Evolutionary conservation across 1,284 basidiomycete species (phyloP).

Genomic region (Boletus sp.): DNA sequence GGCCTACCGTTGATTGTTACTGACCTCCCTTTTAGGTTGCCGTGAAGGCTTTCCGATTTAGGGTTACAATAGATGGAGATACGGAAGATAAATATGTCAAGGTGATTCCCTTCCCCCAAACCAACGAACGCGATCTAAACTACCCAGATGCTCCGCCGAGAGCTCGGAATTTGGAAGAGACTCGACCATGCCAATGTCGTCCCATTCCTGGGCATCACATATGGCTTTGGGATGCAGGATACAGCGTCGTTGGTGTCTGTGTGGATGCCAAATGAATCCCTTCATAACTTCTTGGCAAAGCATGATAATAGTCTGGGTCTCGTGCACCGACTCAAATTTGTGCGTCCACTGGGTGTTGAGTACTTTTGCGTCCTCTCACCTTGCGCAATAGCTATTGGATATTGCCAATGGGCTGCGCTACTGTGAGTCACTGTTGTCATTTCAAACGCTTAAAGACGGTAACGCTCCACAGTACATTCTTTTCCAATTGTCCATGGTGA

Average conservation of each 20-base stretch:
- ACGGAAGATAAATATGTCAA: too few relatives aligned
- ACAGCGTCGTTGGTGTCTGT: conserved; percentile 10
- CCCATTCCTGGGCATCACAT: too few relatives aligned
- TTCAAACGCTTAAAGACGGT: not conserved
- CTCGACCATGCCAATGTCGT: conserved; percentile 1
- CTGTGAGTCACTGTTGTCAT: not conserved
- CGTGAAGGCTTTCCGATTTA: conserved; percentile 15
- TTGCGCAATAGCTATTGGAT: conserved; percentile 1
- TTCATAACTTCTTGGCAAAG: conserved; percentile 7
- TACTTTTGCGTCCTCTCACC: not conserved
- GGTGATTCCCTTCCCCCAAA: not conserved
- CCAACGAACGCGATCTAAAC: too few relatives aligned
- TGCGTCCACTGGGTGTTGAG: not conserved
- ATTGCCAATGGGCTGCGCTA: conserved; percentile 14
- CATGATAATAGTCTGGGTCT: not conserved
- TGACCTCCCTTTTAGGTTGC: conserved; percentile 13
- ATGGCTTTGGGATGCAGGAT: conserved; percentile 13
- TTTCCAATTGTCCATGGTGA: not conserved
- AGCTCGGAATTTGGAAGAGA: conserved; percentile 22
- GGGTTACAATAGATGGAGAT: not conserved
- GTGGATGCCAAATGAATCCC: conserved; percentile 4
- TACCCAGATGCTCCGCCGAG: conserved; percentile 9
- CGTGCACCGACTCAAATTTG: conserved; percentile 7
- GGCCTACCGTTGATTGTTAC: too few relatives aligned
- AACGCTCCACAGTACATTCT: conserved; percentile 13